A percentile compares a stretch with the other conserved stretches of the same genome.
Conservation (phyloP, 129 eudicot genomes). For the Kitagawia praeruptora region DNA sequence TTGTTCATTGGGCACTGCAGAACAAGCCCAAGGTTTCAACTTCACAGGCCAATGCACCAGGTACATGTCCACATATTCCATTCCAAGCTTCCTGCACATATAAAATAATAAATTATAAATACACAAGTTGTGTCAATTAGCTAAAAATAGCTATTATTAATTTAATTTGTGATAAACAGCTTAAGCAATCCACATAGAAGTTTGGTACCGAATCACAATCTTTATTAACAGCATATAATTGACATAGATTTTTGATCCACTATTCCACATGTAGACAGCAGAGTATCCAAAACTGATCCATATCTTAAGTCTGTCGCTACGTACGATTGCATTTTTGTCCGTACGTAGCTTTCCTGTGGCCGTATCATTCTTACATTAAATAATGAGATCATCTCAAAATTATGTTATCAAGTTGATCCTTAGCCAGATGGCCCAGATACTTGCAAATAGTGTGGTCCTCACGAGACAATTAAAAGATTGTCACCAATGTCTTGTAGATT, state of each 20-base stretch:
- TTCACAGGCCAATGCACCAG: conserved; percentile 64
- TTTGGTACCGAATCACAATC: conserved; percentile 2
- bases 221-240: not conserved
- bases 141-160: not conserved
- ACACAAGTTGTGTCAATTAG: not conserved
- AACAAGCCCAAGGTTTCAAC: conserved; percentile 35
- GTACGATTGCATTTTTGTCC: conserved; percentile 8
- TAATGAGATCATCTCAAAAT: not conserved
- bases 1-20: conserved; percentile 41
- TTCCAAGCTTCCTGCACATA: conserved; percentile 31
- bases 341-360: not conserved
- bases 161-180: not conserved
- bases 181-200: not conserved
- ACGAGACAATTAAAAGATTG: not conserved
- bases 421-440: not conserved
- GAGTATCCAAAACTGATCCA: not conserved
- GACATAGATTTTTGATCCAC: conserved; percentile 11
- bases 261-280: not conserved
- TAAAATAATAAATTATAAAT: not conserved
- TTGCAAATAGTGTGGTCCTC: not conserved
- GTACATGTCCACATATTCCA: conserved; percentile 60
- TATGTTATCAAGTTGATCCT: not conserved
- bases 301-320: not conserved
- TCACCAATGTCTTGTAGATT: not conserved
- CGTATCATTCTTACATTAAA: not conserved